These are phyloP conservation scores for Rosa hybrid DNA, from an alignment of 331 rosid species.

Conservation along the genomic window DNA sequence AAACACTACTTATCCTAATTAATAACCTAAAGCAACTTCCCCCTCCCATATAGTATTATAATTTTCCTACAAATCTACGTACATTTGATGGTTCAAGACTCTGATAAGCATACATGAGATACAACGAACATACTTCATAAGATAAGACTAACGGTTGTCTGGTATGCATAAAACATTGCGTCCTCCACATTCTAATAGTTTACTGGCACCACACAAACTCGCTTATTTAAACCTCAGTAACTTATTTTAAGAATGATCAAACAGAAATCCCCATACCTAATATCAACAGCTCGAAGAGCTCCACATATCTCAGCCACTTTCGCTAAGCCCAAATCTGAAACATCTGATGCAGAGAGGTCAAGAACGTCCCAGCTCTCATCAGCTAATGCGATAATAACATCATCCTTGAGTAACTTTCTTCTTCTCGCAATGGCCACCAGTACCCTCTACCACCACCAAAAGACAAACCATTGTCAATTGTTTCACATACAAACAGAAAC, in stretches of 20 bases:
- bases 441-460: slow-evolving; percentile 47
- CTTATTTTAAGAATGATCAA: background rate
- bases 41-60: background rate
- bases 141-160: too few relatives aligned
- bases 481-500: background rate
- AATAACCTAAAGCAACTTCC: background rate
- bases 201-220: too few relatives aligned
- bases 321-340: slow-evolving; percentile 70
- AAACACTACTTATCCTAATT: background rate
- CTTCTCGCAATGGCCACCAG: slow-evolving; percentile 75
- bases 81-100: background rate
- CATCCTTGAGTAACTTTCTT: slow-evolving; percentile 72
- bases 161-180: background rate
- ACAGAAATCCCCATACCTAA: slow-evolving; percentile 51
- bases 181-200: background rate
- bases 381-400: slow-evolving; percentile 64
- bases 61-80: background rate
- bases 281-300: slow-evolving; percentile 69
- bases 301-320: slow-evolving; percentile 65
- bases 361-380: slow-evolving; percentile 81
- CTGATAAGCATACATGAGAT: background rate
- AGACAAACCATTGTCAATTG: slow-evolving; percentile 1
- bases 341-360: slow-evolving; percentile 84
- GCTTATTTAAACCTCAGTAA: background rate
- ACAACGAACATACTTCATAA: background rate